Evolutionary conservation across 2,329 filamentous ascomycete species (phyloP).

Genomic region (Diplocarpon mali): DNA sequence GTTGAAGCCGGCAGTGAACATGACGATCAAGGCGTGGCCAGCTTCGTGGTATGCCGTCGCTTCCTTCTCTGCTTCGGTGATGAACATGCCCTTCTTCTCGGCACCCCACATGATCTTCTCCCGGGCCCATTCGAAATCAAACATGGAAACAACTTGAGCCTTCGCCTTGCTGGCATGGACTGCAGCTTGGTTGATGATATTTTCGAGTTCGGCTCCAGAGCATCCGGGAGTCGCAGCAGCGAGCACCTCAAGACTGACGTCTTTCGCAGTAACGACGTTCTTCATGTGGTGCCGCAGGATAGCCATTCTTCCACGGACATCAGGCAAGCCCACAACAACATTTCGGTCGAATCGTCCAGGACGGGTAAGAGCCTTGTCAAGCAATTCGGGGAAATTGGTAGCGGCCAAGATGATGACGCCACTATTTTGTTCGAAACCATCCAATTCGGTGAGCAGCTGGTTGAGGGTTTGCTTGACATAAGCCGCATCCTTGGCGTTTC

Average conservation of each 20-base stretch:
- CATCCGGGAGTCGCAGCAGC: constrained; percentile 84
- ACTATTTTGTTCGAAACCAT: constrained; percentile 90
- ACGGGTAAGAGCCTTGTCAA: constrained; percentile 89
- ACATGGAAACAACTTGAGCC: constrained; percentile 59
- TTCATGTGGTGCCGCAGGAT: constrained; percentile 91
- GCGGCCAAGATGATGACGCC: constrained; percentile 93
- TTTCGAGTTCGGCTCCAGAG: constrained; percentile 92
- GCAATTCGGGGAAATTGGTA: constrained; percentile 87
- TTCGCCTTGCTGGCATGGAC: constrained; percentile 88
- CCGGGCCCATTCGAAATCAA: constrained; percentile 93
- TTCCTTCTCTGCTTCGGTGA: constrained; percentile 86
- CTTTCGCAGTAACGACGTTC: constrained; percentile 69
- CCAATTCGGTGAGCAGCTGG: constrained; percentile 89
- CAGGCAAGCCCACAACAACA: constrained; percentile 77
- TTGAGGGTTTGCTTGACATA: constrained; percentile 98
- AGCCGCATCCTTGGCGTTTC: constrained; percentile 78
- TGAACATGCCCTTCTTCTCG: constrained; percentile 79
- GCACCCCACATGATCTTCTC: constrained; percentile 97
- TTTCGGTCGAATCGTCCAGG: constrained; percentile 95
- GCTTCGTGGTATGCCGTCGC: constrained; percentile 96
- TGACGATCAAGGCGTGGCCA: constrained; percentile 81
- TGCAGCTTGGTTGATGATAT: constrained; percentile 91
- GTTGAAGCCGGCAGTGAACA: constrained; percentile 63
- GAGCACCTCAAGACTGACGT: constrained; percentile 75
- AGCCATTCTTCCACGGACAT: constrained; percentile 83